These are phyloP conservation scores for Saururus chinensis DNA, from an alignment of 164 flowering plant genomes.

Conservation along the genomic window DNA sequence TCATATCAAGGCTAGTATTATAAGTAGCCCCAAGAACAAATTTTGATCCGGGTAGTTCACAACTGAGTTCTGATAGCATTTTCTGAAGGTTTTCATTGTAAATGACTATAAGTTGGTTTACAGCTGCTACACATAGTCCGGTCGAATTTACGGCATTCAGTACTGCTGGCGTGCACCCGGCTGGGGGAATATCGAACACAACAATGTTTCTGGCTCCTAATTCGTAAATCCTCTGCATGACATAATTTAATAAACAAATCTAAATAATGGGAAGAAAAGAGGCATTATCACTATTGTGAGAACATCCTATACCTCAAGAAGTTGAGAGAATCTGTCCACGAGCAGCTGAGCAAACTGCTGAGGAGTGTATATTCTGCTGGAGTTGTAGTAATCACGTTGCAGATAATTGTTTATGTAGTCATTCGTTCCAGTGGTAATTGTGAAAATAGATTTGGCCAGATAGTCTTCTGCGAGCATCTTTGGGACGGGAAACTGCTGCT, in stretches of 20 bases:
- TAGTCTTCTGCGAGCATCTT: slow-evolving; percentile 1
- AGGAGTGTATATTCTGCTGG: slow-evolving; percentile 40
- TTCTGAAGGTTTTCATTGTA: not conserved
- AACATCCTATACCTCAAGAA: slow-evolving; percentile 23
- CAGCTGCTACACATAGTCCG: not conserved
- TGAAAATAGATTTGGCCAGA: slow-evolving; percentile 22
- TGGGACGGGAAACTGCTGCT: slow-evolving; percentile 3
- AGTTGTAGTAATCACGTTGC: slow-evolving; percentile 40
- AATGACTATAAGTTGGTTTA: not conserved
- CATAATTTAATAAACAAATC: not conserved
- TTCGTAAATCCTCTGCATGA: not conserved
- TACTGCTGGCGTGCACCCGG: not conserved
- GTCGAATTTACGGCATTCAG: not conserved
- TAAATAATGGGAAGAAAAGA: no score
- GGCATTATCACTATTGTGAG: no score
- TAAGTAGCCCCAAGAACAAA: not conserved
- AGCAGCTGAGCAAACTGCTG: slow-evolving; percentile 56
- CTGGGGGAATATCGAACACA: not conserved
- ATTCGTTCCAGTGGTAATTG: slow-evolving; percentile 33
- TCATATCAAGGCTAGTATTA: not conserved
- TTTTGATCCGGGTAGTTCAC: not conserved
- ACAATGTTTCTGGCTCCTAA: not conserved
- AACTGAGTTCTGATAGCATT: not conserved
- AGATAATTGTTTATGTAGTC: slow-evolving; percentile 52
- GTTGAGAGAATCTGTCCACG: slow-evolving; percentile 39